phyloP scores from a whole-genome alignment of 2,329 filamentous ascomycete genomes.

The Fusarium tanahbumbuense region DNA sequence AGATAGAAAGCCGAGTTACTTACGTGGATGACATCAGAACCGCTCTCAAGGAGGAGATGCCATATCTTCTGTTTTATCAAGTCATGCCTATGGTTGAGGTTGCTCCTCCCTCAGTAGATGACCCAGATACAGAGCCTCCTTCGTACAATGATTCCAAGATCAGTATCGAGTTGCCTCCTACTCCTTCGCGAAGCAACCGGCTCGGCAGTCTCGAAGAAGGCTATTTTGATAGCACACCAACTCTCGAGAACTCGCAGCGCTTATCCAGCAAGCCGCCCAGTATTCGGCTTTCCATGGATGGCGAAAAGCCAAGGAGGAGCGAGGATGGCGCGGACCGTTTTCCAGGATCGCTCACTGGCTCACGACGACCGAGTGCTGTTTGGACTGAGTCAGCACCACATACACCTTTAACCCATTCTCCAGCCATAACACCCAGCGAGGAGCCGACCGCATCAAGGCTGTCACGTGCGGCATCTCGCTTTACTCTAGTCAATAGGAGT shows the following conservation, averaged over 20 bases:
- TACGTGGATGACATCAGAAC: conserved; percentile 82
- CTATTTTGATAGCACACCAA: conserved; percentile 45
- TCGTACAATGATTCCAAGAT: conserved; percentile 67
- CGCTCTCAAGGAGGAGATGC: conserved; percentile 85
- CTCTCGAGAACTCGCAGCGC: conserved; percentile 33
- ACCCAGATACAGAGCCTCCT: conserved; percentile 64
- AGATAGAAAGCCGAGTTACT: conserved; percentile 73
- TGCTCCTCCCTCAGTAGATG: conserved; percentile 60
- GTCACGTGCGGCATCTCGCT: conserved; percentile 68
- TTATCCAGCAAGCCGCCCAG: conserved; percentile 57
- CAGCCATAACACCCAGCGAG: conserved; percentile 60
- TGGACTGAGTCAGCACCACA: conserved; percentile 59
- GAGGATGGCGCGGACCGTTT: conserved; percentile 58
- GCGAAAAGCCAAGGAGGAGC: conserved; percentile 63
- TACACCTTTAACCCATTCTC: conserved; percentile 53
- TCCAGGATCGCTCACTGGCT: conserved; percentile 50
- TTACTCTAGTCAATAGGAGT: conserved; percentile 62
- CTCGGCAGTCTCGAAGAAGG: conserved; percentile 40
- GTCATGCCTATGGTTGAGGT: conserved; percentile 87
- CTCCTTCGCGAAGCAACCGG: conserved; percentile 36
- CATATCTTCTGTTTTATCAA: conserved; percentile 95
- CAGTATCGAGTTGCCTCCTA: conserved; percentile 53
- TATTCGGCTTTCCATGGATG: conserved; percentile 67
- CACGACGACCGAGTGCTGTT: conserved; percentile 63
- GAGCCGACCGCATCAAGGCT: conserved; percentile 66